Conservation (phyloP, 2,329 filamentous ascomycete species). For the Amauroascus niger region DNA sequence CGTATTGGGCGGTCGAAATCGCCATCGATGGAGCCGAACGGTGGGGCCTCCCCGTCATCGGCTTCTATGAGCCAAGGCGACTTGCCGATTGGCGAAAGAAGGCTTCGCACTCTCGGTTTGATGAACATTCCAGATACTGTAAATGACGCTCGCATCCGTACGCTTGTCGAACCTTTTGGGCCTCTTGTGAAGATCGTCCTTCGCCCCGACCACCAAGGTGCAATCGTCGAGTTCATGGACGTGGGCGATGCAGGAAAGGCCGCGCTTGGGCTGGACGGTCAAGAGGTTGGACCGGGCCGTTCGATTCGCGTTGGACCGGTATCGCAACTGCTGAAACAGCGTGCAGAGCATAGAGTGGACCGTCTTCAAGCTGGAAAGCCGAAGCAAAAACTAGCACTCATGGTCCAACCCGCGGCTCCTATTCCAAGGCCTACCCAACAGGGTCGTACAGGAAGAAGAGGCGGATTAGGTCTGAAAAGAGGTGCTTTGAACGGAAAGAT, state of each 20-base stretch:
- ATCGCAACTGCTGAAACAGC: conserved; percentile 40
- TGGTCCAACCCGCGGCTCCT: conserved; percentile 27
- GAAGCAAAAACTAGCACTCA: conserved; percentile 14
- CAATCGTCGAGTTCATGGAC: conserved; percentile 71
- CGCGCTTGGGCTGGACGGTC: conserved; percentile 38
- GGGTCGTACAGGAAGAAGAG: conserved; percentile 37
- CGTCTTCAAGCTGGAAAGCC: conserved; percentile 31
- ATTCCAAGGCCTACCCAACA: conserved; percentile 41
- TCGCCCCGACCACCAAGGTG: conserved; percentile 72
- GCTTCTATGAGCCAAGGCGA: conserved; percentile 36
- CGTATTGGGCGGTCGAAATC: conserved; percentile 30
- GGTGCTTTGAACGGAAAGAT: neutral
- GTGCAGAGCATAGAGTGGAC: conserved; percentile 34
- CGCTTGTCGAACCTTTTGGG: conserved; percentile 61
- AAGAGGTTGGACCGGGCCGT: conserved; percentile 37
- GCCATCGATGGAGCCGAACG: conserved; percentile 30
- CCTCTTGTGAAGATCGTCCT: conserved; percentile 65
- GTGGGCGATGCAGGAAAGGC: conserved; percentile 58
- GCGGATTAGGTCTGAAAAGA: conserved; percentile 42
- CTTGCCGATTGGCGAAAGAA: conserved; percentile 37
- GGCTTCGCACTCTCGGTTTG: conserved; percentile 65
- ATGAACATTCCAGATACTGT: conserved; percentile 86
- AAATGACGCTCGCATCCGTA: conserved; percentile 71
- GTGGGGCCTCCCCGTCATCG: conserved; percentile 23
- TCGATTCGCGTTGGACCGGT: conserved; percentile 43